A percentile compares a stretch with the other conserved stretches of the same genome.
Conservation (phyloP, 2,329 filamentous ascomycete genomes). For the Pyrenophora tritici-repentis region DNA sequence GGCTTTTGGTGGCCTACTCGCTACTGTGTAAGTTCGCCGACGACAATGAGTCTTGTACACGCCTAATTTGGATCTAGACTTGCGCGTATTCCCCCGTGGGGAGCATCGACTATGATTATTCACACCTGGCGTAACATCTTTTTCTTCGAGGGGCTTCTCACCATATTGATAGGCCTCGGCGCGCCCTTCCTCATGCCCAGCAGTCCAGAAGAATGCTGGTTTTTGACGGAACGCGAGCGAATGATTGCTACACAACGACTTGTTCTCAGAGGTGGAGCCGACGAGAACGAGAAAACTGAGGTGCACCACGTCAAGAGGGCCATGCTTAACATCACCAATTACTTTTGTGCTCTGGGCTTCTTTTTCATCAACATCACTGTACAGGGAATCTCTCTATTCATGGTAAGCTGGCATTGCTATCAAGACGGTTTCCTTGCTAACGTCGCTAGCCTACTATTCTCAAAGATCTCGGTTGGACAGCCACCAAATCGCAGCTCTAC, state of each 20-base stretch:
- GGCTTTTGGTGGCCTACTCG: conserved; percentile 63
- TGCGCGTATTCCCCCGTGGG: conserved; percentile 58
- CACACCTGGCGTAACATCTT: conserved; percentile 59
- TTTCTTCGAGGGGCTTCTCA: conserved; percentile 66
- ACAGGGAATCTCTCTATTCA: conserved; percentile 51
- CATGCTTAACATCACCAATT: conserved; percentile 63
- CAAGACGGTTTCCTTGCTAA: neutral
- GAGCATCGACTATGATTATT: conserved; percentile 50
- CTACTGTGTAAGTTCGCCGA: conserved; percentile 52
- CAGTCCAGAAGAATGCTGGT: conserved; percentile 55
- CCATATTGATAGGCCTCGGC: conserved; percentile 53
- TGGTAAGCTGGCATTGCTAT: conserved; percentile 31
- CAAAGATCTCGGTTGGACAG: conserved; percentile 45
- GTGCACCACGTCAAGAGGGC: conserved; percentile 57
- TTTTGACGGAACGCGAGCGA: conserved; percentile 59
- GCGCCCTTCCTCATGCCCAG: conserved; percentile 61
- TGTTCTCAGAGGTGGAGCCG: conserved; percentile 54
- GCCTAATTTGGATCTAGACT: conserved; percentile 20
- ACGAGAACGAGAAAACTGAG: conserved; percentile 55
- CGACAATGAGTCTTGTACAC: neutral
- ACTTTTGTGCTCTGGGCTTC: conserved; percentile 63
- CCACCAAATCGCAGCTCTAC: conserved; percentile 47
- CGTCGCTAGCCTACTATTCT: conserved; percentile 44
- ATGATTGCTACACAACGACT: conserved; percentile 61
- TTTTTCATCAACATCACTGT: conserved; percentile 65